Base-by-base conservation (phyloP, 2,329 filamentous ascomycete species). In the Colletotrichum abscissum region DNA sequence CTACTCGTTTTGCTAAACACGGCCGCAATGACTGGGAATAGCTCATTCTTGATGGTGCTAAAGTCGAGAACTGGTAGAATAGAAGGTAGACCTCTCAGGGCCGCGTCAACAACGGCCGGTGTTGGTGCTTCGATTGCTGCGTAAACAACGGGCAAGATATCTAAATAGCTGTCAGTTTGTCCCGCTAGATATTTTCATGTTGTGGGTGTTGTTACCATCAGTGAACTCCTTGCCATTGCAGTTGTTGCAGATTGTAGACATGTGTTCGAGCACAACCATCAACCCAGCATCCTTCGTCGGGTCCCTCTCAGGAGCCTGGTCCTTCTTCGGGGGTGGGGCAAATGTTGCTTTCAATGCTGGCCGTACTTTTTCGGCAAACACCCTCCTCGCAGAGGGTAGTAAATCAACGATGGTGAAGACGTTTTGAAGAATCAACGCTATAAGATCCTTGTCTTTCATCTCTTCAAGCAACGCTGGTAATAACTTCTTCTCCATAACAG, bases 1-100 rank as follows among this genome's bases (percentile, higher is more conserved):
- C 95, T 98, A 80, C 91, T 97, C 1, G 97, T 99, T 80, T 94
- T 96, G 77, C 93, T 95, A 80, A 99, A 99, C 0, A 98, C 97
- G 9, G 89, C 86, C 1, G 96, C 94, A 75, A 99, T 94, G 1
- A 97, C 92, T 0, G 97, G 97, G 81, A 99, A 99, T 1, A 99
- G 88, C 75, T 98, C 96, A 78, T 97, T 97, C 83, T 98, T 99
- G 78, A 98, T 95, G 0, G 96, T 98, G 76, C 93, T 97, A 77
- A 98, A 98, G 82, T 99, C 97, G 8, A 99, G 90, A 3, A 97
- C 91, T 0, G 95, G 94, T 5, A 98, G 85, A n/a, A 98, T 90
- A 1, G 91, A 88, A 2, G 95, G 92, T 5, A 99, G 84, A 33
- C 92, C 94, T 63, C 93, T 90, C 16, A 99, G 86, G 3, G 95